These are phyloP conservation scores for Lodderomyces parapsilosis DNA, from an alignment of 1,139 yeast species.

Conservation along the genomic window DNA sequence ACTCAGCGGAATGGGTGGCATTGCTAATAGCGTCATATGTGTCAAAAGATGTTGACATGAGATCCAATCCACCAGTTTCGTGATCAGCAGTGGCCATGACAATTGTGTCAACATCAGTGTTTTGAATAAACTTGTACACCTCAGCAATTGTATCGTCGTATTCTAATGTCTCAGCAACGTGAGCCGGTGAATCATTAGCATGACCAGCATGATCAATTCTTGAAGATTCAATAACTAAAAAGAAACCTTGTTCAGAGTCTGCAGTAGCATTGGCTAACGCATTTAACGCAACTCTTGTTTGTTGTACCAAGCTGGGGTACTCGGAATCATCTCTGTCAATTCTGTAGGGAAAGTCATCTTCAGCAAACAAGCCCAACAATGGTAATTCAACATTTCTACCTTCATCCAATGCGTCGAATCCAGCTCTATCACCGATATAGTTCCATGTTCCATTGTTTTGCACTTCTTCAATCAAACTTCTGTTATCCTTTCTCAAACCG, in stretches of 20 bases:
- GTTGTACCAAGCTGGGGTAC: constrained; percentile 74
- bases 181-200: constrained; percentile 65
- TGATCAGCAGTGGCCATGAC: constrained; percentile 83
- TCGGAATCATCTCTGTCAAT: constrained; percentile 59
- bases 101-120: constrained; percentile 69
- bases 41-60: constrained; percentile 62
- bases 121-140: constrained; percentile 64
- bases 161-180: constrained; percentile 45
- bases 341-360: constrained; percentile 74
- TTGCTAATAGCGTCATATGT: constrained; percentile 67
- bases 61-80: constrained; percentile 80
- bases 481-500: constrained; percentile 69
- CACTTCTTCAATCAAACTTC: constrained; percentile 65
- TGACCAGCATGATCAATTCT: constrained; percentile 94
- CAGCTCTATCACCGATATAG: constrained; percentile 56
- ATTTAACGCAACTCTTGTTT: constrained; percentile 66
- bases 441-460: constrained; percentile 45
- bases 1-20: constrained; percentile 74
- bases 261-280: constrained; percentile 63
- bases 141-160: constrained; percentile 75
- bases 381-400: constrained; percentile 69
- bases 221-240: constrained; percentile 80
- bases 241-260: constrained; percentile 76
- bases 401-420: constrained; percentile 47
- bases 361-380: constrained; percentile 66